Evolutionary conservation across 2,329 filamentous ascomycete species (phyloP).

Genomic region (Nakataea oryzae): DNA sequence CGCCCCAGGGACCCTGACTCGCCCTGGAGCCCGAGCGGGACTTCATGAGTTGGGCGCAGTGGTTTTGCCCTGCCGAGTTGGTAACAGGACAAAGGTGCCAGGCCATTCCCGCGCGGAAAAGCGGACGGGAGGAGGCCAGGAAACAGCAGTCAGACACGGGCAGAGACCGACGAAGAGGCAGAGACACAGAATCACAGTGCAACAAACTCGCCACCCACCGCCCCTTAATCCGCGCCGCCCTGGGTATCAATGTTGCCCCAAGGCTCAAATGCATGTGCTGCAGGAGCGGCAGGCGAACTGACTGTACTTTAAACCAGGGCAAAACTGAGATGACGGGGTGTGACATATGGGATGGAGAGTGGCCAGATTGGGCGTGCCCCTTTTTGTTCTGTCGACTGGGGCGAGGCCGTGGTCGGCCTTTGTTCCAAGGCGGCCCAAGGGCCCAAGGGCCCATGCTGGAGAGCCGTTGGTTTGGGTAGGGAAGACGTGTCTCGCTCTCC

Average conservation of each 20-base stretch:
- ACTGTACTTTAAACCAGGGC: neutral
- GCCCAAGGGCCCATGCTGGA: neutral
- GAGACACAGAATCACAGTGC: neutral
- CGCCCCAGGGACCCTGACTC: neutral
- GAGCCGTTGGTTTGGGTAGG: neutral
- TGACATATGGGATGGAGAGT: neutral
- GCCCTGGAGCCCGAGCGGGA: neutral
- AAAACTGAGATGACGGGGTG: neutral
- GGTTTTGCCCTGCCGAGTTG: neutral
- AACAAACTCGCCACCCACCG: neutral
- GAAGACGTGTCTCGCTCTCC: neutral
- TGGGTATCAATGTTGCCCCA: neutral
- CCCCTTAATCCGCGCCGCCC: neutral
- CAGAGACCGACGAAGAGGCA: neutral
- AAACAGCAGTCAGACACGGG: neutral
- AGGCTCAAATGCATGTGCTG: neutral
- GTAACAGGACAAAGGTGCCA: neutral
- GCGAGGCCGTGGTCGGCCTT: neutral
- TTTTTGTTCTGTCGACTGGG: neutral
- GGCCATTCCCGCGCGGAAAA: neutral
- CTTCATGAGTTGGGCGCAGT: constrained; percentile 21
- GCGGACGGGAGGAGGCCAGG: neutral
- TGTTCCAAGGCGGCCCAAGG: neutral
- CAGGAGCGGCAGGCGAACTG: neutral
- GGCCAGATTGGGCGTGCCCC: neutral